Evolutionary conservation across 331 rosid species (phyloP).

Genomic region (Arachis monticola): DNA sequence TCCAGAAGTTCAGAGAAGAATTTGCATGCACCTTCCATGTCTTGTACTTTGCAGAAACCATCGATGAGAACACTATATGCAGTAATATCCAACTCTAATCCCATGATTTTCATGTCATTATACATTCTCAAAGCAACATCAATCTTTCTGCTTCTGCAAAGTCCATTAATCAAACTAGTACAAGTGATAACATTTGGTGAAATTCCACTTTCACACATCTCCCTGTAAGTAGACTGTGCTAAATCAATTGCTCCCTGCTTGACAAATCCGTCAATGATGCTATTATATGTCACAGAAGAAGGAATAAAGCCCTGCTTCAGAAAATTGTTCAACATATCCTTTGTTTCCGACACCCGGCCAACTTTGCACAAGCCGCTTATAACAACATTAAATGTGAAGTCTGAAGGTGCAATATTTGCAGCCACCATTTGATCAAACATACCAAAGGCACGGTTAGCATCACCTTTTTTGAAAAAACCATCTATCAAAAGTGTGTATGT

Average conservation of each 20-base stretch:
- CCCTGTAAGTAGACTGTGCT: conserved; percentile 55
- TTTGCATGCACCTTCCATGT: conserved; percentile 70
- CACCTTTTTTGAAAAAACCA: conserved; percentile 68
- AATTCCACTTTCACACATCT: conserved; percentile 67
- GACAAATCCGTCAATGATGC: conserved; percentile 66
- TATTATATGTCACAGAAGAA: conserved; percentile 59
- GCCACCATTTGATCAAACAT: conserved; percentile 67
- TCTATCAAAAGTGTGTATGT: conserved; percentile 62
- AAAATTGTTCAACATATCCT: conserved; percentile 52
- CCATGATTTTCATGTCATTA: conserved; percentile 65
- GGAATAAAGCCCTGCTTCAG: conserved; percentile 62
- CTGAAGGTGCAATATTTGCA: conserved; percentile 61
- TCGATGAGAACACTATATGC: conserved; percentile 66
- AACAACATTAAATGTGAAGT: conserved; percentile 49
- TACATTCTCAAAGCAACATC: conserved; percentile 66
- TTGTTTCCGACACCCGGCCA: conserved; percentile 60
- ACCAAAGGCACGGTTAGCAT: conserved; percentile 46
- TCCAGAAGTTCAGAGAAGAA: conserved; percentile 61
- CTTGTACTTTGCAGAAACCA: conserved; percentile 70
- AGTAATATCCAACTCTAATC: conserved; percentile 58
- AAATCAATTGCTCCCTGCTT: conserved; percentile 64
- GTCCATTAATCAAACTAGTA: conserved; percentile 67
- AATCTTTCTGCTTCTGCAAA: conserved; percentile 62
- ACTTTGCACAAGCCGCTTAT: conserved; percentile 78
- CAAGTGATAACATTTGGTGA: conserved; percentile 62